These are phyloP conservation scores for Leptodontidium sp. DNA, from an alignment of 2,329 filamentous ascomycete species.

Conservation along the genomic window DNA sequence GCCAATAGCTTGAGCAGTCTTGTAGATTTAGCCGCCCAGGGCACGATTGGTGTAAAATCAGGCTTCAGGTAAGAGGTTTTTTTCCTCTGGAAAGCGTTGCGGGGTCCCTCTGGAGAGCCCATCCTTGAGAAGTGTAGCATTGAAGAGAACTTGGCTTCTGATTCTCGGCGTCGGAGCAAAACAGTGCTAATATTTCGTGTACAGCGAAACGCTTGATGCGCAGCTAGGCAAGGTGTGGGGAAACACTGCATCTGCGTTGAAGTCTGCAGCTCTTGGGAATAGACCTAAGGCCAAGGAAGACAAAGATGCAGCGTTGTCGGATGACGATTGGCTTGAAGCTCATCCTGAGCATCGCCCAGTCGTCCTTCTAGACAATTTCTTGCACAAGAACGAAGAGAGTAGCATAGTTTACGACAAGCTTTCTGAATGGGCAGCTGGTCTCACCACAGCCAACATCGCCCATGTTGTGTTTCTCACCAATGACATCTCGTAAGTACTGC, in stretches of 20 bases:
- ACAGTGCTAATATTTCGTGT: not conserved
- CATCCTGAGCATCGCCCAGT: slow-evolving; percentile 86
- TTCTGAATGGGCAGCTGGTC: slow-evolving; percentile 86
- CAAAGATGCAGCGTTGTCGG: slow-evolving; percentile 74
- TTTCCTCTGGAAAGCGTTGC: too few relatives aligned
- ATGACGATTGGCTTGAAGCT: slow-evolving; percentile 89
- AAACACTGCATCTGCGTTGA: slow-evolving; percentile 81
- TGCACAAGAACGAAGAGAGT: slow-evolving; percentile 77
- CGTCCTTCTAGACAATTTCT: slow-evolving; percentile 90
- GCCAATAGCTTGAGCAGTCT: slow-evolving; percentile 94
- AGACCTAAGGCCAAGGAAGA: slow-evolving; percentile 77
- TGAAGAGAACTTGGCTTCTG: not conserved
- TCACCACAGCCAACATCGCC: slow-evolving; percentile 87
- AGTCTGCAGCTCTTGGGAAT: slow-evolving; percentile 74
- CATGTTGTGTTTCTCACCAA: slow-evolving; percentile 95
- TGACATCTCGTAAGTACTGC: slow-evolving; percentile 67
- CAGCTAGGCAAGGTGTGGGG: slow-evolving; percentile 90
- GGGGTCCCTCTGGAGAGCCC: not conserved
- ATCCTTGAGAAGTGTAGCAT: not conserved
- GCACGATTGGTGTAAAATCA: slow-evolving; percentile 92
- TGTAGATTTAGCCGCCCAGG: slow-evolving; percentile 90
- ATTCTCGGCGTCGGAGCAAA: not conserved
- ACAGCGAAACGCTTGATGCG: slow-evolving; percentile 82
- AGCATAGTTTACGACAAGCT: slow-evolving; percentile 77
- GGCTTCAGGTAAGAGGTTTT: slow-evolving; percentile 69